Conservation (phyloP, 1,139 yeast genomes). For the Nakaseomyces kungkrabaensis region DNA sequence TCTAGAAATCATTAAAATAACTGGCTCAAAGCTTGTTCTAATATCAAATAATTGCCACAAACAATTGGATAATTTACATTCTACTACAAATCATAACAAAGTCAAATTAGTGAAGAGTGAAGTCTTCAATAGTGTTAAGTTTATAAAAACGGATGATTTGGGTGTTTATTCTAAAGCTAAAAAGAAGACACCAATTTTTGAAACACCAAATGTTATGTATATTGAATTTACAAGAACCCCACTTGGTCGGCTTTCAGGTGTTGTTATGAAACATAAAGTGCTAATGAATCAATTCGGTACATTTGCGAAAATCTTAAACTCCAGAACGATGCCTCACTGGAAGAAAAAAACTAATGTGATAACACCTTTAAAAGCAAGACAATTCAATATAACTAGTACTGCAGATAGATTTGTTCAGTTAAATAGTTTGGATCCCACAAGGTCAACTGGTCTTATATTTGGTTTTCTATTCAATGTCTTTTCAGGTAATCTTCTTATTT, state of each 20-base stretch:
- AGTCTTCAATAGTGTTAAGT: constrained; percentile 35
- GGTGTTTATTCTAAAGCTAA: constrained; percentile 59
- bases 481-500: constrained; percentile 71
- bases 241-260: constrained; percentile 85
- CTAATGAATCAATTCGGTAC: constrained; percentile 82
- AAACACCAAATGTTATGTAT: constrained; percentile 75
- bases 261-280: constrained; percentile 83
- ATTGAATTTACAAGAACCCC: constrained; percentile 90
- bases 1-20: constrained; percentile 57
- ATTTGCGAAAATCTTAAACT: constrained; percentile 55
- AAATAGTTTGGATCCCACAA: constrained; percentile 76
- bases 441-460: constrained; percentile 77
- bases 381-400: constrained; percentile 5
- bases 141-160: constrained; percentile 85
- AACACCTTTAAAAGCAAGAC: constrained; percentile 31
- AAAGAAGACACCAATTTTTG: constrained; percentile 55
- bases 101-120: constrained; percentile 46
- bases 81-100: constrained; percentile 31
- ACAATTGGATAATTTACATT: constrained; percentile 52
- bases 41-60: constrained; percentile 73
- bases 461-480: constrained; percentile 76
- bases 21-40: constrained; percentile 69
- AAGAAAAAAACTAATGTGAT: constrained; percentile 27
- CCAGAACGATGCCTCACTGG: constrained; percentile 39
- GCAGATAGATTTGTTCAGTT: constrained; percentile 35